phyloP scores from a whole-genome alignment of 192 early-diverging fungal species.

The Phlyctochytrium bullatum region DNA sequence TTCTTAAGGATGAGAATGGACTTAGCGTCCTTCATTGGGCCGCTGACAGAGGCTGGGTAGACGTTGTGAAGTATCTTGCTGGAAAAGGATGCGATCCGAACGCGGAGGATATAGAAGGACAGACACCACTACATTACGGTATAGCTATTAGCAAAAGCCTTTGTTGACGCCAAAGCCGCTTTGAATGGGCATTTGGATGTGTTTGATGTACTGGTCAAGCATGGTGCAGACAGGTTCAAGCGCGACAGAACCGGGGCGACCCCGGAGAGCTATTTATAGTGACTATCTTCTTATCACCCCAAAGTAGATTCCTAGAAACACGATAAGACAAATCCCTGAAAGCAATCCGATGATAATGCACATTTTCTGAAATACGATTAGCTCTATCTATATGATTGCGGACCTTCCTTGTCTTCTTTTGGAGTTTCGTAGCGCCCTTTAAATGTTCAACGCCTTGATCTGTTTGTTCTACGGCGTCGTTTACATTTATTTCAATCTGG shows the following conservation, averaged over 20 bases:
- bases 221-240: slow-evolving; percentile 7
- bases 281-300: slow-evolving; percentile 24
- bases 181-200: slow-evolving; percentile 11
- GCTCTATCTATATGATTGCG: neutral
- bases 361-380: slow-evolving; percentile 46
- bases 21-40: slow-evolving; percentile 42
- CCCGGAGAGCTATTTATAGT: neutral
- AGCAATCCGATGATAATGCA: slow-evolving; percentile 53
- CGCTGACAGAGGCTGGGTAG: slow-evolving; percentile 23
- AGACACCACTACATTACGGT: slow-evolving; percentile 40
- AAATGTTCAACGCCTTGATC: slow-evolving; percentile 64
- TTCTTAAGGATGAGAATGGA: slow-evolving; percentile 21
- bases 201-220: slow-evolving; percentile 1
- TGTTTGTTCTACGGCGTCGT: slow-evolving; percentile 57
- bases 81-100: slow-evolving; percentile 13
- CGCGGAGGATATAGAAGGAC: slow-evolving; percentile 25
- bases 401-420: slow-evolving; percentile 56
- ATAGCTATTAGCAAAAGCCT: neutral
- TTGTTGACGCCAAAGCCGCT: slow-evolving; percentile 1
- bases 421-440: slow-evolving; percentile 53
- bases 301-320: slow-evolving; percentile 44
- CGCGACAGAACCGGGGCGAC: slow-evolving; percentile 4
- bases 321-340: slow-evolving; percentile 26
- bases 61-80: slow-evolving; percentile 16
- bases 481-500: slow-evolving; percentile 66